Percentiles rank a stretch among this genome's conserved stretches.
Conservation (phyloP, 1,139 yeast genomes). For the Taphrina communis region DNA sequence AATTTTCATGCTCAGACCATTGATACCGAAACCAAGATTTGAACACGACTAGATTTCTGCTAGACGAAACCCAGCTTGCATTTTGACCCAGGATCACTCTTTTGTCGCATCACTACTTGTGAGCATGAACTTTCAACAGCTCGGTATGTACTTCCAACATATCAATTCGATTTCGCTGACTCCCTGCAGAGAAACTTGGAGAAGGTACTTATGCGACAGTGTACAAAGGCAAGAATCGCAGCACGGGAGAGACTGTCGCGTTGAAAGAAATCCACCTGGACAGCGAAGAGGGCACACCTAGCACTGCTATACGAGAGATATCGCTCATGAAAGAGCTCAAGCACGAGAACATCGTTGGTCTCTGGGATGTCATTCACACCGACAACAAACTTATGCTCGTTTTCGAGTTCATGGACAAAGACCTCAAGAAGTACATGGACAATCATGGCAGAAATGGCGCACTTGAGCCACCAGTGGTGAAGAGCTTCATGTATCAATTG, state of each 20-base stretch:
- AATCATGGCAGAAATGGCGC: conserved; percentile 80
- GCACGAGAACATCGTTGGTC: conserved; percentile 89
- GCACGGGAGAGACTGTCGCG: conserved; percentile 92
- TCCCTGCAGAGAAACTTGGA: conserved; percentile 41
- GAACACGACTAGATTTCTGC: no score
- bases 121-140: conserved; percentile 23
- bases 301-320: conserved; percentile 95
- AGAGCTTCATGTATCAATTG: conserved; percentile 90
- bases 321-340: conserved; percentile 95
- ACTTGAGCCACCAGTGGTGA: conserved; percentile 75
- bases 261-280: conserved; percentile 92
- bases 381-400: conserved; percentile 93
- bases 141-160: no score
- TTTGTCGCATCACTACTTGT: background rate
- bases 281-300: conserved; percentile 91
- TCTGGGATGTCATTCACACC: conserved; percentile 94
- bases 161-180: background rate
- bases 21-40: no score
- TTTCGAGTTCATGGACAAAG: conserved; percentile 84
- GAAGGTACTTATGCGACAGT: conserved; percentile 96
- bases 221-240: conserved; percentile 89
- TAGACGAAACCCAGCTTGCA: no score
- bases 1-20: no score
- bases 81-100: no score
- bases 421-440: conserved; percentile 93